A percentile compares a stretch with the other conserved stretches of the same genome.
Evolutionary conservation across 2,329 filamentous ascomycete genomes (phyloP).

Genomic region (Xylaria sp.): DNA sequence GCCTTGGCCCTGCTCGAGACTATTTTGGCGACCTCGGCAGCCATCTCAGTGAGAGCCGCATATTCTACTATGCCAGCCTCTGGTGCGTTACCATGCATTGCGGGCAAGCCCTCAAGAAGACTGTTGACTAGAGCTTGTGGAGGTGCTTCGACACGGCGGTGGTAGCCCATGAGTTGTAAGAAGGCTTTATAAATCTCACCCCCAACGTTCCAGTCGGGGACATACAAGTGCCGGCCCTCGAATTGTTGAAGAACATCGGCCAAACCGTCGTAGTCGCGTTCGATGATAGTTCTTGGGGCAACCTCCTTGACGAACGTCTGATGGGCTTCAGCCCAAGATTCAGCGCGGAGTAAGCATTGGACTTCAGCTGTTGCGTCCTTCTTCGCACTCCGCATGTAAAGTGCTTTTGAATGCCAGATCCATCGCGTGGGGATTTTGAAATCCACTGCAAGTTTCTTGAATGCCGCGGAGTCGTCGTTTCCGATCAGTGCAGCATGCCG

Average conservation of each 20-base stretch:
- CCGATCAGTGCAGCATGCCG: conserved; percentile 76
- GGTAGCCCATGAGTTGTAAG: conserved; percentile 61
- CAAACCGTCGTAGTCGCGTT: conserved; percentile 79
- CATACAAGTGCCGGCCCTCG: conserved; percentile 66
- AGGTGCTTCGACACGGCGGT: conserved; percentile 53
- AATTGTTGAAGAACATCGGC: conserved; percentile 78
- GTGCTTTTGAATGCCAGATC: conserved; percentile 89
- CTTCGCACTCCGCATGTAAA: conserved; percentile 79
- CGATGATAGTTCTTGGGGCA: conserved; percentile 83
- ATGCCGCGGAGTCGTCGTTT: conserved; percentile 65
- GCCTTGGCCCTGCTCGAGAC: conserved; percentile 47
- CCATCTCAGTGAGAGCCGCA: conserved; percentile 52
- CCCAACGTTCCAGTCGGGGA: conserved; percentile 80
- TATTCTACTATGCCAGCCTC: conserved; percentile 50
- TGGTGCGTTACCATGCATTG: conserved; percentile 59
- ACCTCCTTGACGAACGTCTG: conserved; percentile 83
- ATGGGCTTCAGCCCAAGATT: conserved; percentile 83
- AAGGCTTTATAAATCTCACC: conserved; percentile 81
- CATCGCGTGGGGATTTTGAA: conserved; percentile 79
- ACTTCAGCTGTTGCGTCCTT: conserved; percentile 78
- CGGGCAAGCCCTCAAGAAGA: conserved; percentile 66
- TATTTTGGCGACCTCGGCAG: conserved; percentile 50
- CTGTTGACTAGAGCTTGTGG: conserved; percentile 64
- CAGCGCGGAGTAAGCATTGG: conserved; percentile 81
- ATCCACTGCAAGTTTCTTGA: conserved; percentile 68